phyloP scores from a whole-genome alignment of 2,329 filamentous ascomycete genomes.

The Monilinia laxa region DNA sequence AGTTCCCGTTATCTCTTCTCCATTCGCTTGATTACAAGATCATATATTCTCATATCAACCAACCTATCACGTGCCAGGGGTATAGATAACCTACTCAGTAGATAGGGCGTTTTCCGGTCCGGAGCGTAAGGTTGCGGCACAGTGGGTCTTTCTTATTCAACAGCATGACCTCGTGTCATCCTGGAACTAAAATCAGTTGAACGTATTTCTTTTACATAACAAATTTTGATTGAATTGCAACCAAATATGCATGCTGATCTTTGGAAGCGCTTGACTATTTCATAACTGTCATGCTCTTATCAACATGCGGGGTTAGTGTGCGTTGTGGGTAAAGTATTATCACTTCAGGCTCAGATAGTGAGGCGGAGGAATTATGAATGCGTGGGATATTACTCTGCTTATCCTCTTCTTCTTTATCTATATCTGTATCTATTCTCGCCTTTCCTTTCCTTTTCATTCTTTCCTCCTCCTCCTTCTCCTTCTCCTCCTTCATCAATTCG shows the following conservation, averaged over 20 bases:
- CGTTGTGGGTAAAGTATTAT: slow-evolving; percentile 12
- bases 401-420: background rate
- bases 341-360: background rate
- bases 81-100: background rate
- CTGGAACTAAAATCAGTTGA: slow-evolving; percentile 1
- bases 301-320: slow-evolving; percentile 19
- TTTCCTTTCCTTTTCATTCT: background rate
- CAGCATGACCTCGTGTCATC: background rate
- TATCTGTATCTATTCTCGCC: background rate
- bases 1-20: background rate
- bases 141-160: slow-evolving; percentile 7
- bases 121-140: slow-evolving; percentile 6
- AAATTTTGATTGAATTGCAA: background rate
- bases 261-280: slow-evolving; percentile 12
- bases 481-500: background rate
- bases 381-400: slow-evolving; percentile 4
- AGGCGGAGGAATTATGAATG: background rate
- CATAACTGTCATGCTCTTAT: slow-evolving; percentile 21
- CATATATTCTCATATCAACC: slow-evolving; percentile 10
- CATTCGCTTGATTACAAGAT: slow-evolving; percentile 1
- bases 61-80: slow-evolving; percentile 20
- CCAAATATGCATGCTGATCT: background rate
- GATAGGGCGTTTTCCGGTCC: slow-evolving; percentile 13
- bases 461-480: background rate
- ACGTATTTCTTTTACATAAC: slow-evolving; percentile 19